Base-by-base conservation (phyloP, 2,329 filamentous ascomycete genomes). In the Colletotrichum sublineola region DNA sequence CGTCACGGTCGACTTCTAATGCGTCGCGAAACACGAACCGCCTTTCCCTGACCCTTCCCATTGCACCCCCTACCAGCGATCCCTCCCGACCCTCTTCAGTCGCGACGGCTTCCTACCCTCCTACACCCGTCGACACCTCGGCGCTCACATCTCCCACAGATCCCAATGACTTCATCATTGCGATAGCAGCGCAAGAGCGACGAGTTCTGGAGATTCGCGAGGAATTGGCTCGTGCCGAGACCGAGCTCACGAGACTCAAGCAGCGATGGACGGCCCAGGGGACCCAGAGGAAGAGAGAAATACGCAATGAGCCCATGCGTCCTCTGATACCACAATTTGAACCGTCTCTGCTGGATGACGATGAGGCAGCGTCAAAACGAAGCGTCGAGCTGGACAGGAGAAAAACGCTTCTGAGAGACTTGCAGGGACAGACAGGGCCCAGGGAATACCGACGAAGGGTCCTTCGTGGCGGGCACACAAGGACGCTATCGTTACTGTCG, bases 131-230 rank as follows among this genome's bases (percentile, higher is more conserved):
- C 53, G 85, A 89, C 58, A 82, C 82, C 2, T 82, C 85, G 0
- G 79, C 77, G 9, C 67, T 84, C 38, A 77, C 81, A 52, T 85
- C 85, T 1, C 87, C 87, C 1, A 82, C 84, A 48, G 90, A 92
- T 73, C 85, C 89, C 63, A 88, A 87, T 77, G 87, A 91, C 63
- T 93, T 98, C 77, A 91, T 99, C 75, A 95, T 94, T 73, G 93
- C 95, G 69, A 93, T 99, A 77, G 96, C 96, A 56, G 92, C 94
- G 18, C 95, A 98, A 83, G 96, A 99, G 84, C 89, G 96, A 69
- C 91, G 91, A 75, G 96, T 99, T 1, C 84, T 99, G 69, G 96
- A 98, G 82, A 85, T 99, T 64, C 93, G 92, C 72, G 96, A 99
- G 81, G 96, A 98, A 81, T 86, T 99, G n/a, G 84, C 86, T 33